phyloP scores from a whole-genome alignment of 768 basidiomycete genomes.

The Tricholoma sp. region DNA sequence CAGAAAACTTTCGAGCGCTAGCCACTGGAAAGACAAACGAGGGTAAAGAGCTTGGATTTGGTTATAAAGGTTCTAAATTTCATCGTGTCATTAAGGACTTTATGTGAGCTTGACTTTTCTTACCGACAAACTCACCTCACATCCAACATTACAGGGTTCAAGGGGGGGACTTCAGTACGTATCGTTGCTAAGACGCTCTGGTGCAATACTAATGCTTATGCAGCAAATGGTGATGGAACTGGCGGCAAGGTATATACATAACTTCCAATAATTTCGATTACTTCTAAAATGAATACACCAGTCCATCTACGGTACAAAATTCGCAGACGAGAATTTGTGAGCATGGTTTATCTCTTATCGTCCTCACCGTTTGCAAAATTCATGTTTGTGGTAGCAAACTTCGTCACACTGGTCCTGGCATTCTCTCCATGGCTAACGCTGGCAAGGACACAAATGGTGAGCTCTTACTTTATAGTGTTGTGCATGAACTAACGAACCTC shows the following conservation, averaged over 20 bases:
- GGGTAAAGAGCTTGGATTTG: slow-evolving; percentile 73
- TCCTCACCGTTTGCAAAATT: neutral
- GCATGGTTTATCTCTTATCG: slow-evolving; percentile 15
- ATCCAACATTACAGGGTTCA: slow-evolving; percentile 62
- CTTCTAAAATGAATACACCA: slow-evolving; percentile 19
- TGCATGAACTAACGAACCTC: slow-evolving; percentile 4
- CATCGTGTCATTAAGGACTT: slow-evolving; percentile 94
- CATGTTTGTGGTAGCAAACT: slow-evolving; percentile 65
- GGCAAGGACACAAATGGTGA: slow-evolving; percentile 89
- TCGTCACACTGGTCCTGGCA: slow-evolving; percentile 83
- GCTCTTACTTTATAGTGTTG: neutral
- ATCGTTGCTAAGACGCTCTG: neutral
- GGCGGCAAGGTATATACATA: slow-evolving; percentile 68
- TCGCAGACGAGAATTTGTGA: slow-evolving; percentile 96
- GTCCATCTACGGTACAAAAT: slow-evolving; percentile 89
- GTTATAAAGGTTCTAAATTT: slow-evolving; percentile 95
- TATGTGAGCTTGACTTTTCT: slow-evolving; percentile 49
- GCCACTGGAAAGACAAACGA: slow-evolving; percentile 79
- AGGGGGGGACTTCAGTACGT: slow-evolving; percentile 96
- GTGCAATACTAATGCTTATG: slow-evolving; percentile 13
- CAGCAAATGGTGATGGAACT: slow-evolving; percentile 82
- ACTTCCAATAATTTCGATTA: neutral
- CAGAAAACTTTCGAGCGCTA: slow-evolving; percentile 95
- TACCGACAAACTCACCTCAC: neutral
- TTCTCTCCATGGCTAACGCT: slow-evolving; percentile 93